Evolutionary conservation across 1,284 basidiomycete species (phyloP), one percentile per base, ranked within the genome.

Genomic region (Cerioporus squamosus): DNA sequence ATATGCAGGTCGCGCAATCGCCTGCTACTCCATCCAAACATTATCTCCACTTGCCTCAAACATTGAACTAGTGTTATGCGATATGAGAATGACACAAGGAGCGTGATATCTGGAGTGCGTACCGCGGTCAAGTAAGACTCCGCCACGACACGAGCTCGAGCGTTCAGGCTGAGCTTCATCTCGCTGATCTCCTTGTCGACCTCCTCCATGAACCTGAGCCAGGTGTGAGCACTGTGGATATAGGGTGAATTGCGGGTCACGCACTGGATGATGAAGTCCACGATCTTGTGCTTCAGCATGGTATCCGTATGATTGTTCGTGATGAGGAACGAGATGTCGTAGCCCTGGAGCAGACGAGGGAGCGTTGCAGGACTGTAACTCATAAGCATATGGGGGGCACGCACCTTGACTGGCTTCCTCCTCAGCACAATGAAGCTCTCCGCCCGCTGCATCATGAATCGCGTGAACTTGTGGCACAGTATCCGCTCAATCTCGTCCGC

Each of bases 221-320:
- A 44, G 7, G 7, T 5, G 40, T 64, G 2, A 55, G 5, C 17
- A 24, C n/a, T n/a, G 17, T 42, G 6, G 1, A 2, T 18, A 2
- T 18, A 22, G n/a, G 8, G n/a, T 4, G 42, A 14, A 14, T n/a
- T n/a, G 40, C 7, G 50, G 31, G 68, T 44, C 31, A 57, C 55
- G 20, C 47, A 95, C 91, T 99, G 94, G 66, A 98, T 98, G 77
- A 99, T 97, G 77, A 99, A 99, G 78, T 99, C 97, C 44, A 99
- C 97, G 55, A 99, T 90, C 80, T 98, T 99, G 78, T 99, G 96
- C 79, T 99, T 99, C 67, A 98, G 81, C 95, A 99, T 97, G 2
- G 93, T 93, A 74, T 99, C 97, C 23, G 95, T 87, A 74, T 99
- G 95, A 62, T 90, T 90, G 76, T 98, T 98, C 57, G 97, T 98